Evolutionary conservation across 78 protist species (phyloP).

Genomic region (Dictyostelium brefeldianum): DNA sequence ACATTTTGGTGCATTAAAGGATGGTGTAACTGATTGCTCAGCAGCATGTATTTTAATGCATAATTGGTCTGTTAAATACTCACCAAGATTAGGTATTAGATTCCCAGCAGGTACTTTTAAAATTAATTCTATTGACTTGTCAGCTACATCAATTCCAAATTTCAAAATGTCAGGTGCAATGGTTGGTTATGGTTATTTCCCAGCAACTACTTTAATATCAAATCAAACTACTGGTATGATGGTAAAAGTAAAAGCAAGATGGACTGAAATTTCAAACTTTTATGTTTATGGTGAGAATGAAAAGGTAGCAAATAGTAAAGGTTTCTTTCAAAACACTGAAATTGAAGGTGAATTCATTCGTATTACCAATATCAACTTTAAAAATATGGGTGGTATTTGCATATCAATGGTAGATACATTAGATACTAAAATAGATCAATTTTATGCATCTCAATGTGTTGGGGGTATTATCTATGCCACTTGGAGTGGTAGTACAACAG

Average conservation of each 20-base stretch:
- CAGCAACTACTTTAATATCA: neutral
- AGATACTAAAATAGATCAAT: slow-evolving; percentile 16
- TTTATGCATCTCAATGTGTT: neutral
- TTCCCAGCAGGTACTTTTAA: slow-evolving; percentile 16
- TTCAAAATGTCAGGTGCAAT: neutral
- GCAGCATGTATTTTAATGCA: neutral
- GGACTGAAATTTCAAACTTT: neutral
- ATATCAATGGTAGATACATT: slow-evolving; percentile 11
- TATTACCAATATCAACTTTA: neutral
- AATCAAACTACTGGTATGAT: slow-evolving; percentile 5
- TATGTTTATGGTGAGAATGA: neutral
- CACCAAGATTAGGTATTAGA: neutral
- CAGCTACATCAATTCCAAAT: neutral
- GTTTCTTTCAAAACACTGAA: neutral
- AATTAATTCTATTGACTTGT: neutral
- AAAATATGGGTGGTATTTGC: neutral
- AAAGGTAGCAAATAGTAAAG: neutral
- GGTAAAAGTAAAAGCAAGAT: slow-evolving; percentile 9
- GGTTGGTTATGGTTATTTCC: neutral
- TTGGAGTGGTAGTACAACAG: neutral
- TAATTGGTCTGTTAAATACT: neutral
- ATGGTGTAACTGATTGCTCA: neutral
- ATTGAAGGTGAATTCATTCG: slow-evolving; percentile 14
- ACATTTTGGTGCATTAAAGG: neutral
- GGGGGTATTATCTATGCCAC: slow-evolving; percentile 1